Evolutionary conservation across 1,284 basidiomycete genomes (phyloP).

Genomic region (Ceratobasidium sp.): DNA sequence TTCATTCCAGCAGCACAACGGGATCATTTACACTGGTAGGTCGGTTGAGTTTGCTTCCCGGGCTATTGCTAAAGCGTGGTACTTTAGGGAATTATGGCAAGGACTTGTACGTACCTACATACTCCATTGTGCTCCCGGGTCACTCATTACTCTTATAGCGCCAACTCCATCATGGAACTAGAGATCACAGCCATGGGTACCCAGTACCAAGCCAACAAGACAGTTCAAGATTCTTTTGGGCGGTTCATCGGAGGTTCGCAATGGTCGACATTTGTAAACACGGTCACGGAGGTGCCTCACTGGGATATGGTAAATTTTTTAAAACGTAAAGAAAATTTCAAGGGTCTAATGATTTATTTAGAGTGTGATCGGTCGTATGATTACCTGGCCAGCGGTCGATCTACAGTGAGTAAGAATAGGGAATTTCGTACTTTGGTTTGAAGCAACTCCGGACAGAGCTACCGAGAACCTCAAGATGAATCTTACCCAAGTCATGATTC

Average conservation of each 20-base stretch:
- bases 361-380: slow-evolving; percentile 46
- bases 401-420: slow-evolving; percentile 41
- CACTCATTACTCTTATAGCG: slow-evolving; percentile 12
- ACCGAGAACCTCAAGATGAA: slow-evolving; percentile 44
- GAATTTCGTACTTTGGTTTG: background rate
- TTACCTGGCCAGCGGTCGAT: slow-evolving; percentile 44
- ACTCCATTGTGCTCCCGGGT: background rate
- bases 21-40: slow-evolving; percentile 69
- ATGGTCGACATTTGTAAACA: slow-evolving; percentile 47
- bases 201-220: slow-evolving; percentile 36
- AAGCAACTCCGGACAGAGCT: slow-evolving; percentile 31
- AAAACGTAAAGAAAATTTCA: background rate
- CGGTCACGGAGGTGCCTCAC: slow-evolving; percentile 43
- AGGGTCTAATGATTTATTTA: background rate
- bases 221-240: slow-evolving; percentile 27
- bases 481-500: slow-evolving; percentile 35
- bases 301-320: slow-evolving; percentile 47
- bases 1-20: slow-evolving; percentile 69
- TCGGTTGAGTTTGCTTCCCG: background rate
- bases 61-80: background rate
- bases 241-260: slow-evolving; percentile 22
- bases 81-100: slow-evolving; percentile 65
- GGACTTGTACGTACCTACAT: slow-evolving; percentile 61
- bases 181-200: slow-evolving; percentile 45
- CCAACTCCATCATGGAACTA: slow-evolving; percentile 44